Evolutionary conservation across 768 basidiomycete species (phyloP).

Genomic region (Calocybe indica): DNA sequence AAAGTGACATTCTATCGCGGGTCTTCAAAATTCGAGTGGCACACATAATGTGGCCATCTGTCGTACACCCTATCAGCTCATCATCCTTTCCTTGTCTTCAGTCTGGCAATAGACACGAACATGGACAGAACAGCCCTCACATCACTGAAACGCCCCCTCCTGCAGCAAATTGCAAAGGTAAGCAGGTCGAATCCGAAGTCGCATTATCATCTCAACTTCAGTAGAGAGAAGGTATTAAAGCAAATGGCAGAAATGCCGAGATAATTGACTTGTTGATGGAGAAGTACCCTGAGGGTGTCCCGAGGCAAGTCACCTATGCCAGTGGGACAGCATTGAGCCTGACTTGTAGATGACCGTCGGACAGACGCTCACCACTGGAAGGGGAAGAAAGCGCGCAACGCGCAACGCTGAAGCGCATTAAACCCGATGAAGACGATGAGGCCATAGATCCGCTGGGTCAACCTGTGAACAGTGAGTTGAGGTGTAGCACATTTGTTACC

Average conservation of each 20-base stretch:
- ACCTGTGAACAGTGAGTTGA: background rate
- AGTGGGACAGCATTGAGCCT: too few species aligned
- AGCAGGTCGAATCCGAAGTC: background rate
- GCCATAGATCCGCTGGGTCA: background rate
- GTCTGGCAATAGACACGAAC: too few species aligned
- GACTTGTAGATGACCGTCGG: background rate
- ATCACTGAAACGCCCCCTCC: slow-evolving; percentile 8
- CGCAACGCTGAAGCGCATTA: background rate
- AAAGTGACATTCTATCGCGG: background rate
- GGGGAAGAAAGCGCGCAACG: background rate
- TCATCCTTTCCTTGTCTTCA: background rate
- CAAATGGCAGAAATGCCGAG: slow-evolving; percentile 12
- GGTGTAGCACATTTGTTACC: background rate
- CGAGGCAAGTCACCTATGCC: slow-evolving; percentile 1
- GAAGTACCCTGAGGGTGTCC: slow-evolving; percentile 12
- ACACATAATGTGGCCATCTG: background rate
- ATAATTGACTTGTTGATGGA: slow-evolving; percentile 12
- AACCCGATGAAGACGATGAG: too few species aligned
- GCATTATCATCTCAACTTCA: background rate
- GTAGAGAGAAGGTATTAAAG: slow-evolving; percentile 16
- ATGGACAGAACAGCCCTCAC: slow-evolving; percentile 5
- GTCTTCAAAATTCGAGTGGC: background rate
- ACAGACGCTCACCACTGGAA: background rate
- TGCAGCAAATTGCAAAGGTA: slow-evolving; percentile 16
- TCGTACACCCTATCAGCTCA: background rate